Percentiles rank a stretch among this genome's conserved stretches.
Conservation (phyloP, 345 rosid species). For the Salix suchowensis region DNA sequence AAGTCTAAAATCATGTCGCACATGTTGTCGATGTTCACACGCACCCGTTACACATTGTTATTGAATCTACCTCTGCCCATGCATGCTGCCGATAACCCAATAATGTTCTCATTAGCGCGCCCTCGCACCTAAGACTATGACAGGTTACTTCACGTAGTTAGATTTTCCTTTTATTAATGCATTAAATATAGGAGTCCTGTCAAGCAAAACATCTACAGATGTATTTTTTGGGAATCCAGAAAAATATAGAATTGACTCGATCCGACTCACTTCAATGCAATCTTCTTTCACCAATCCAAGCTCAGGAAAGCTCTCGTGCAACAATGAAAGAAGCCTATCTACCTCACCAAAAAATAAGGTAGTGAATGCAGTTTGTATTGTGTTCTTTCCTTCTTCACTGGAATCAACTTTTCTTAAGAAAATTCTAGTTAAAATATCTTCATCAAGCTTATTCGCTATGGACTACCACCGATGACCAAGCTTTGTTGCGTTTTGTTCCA, state of each 20-base stretch:
- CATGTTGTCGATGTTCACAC: too few species aligned
- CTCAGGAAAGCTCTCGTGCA: slow-evolving; percentile 13
- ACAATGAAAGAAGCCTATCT: slow-evolving; percentile 1
- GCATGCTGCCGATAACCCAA: too few species aligned
- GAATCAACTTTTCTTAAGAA: neutral
- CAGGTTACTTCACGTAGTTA: slow-evolving; percentile 24
- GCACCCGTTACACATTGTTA: too few species aligned
- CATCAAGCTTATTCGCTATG: neutral
- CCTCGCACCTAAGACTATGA: too few species aligned
- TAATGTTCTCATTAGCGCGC: too few species aligned
- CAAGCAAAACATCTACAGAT: too few species aligned
- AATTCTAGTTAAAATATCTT: slow-evolving; percentile 8
- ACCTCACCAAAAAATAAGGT: neutral
- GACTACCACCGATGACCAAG: slow-evolving; percentile 9
- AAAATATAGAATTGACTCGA: too few species aligned
- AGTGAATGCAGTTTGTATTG: neutral
- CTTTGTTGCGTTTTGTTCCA: neutral
- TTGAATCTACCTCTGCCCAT: too few species aligned
- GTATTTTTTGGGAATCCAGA: too few species aligned
- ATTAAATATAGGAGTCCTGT: neutral
- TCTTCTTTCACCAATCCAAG: slow-evolving; percentile 2
- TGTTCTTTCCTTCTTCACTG: neutral
- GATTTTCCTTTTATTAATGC: slow-evolving; percentile 34
- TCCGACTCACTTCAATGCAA: neutral
- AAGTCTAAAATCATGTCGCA: too few species aligned